Evolutionary conservation across 73 alveolate species (phyloP).

Genomic region (Paraurostyla sp.): DNA sequence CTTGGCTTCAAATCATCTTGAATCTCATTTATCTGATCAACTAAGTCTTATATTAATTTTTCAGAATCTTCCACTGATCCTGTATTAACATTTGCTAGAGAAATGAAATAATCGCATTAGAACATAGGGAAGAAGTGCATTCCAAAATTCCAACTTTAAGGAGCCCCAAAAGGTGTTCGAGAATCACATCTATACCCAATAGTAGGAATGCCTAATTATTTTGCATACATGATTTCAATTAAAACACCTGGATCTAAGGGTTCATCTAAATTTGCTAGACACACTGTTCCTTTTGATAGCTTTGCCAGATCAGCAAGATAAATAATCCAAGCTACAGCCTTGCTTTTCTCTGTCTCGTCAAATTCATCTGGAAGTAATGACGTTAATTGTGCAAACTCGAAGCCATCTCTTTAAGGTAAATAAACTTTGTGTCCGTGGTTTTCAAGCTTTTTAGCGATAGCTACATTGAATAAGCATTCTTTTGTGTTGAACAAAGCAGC

Average conservation of each 20-base stretch:
- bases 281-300: conserved; percentile 24
- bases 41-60: conserved; percentile 7
- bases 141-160: conserved; percentile 56
- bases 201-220: conserved; percentile 38
- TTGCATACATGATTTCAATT: conserved; percentile 64
- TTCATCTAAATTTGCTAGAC: conserved; percentile 55
- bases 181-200: conserved; percentile 61
- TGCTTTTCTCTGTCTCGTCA: conserved; percentile 24
- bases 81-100: conserved; percentile 30
- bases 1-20: neutral
- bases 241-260: conserved; percentile 63
- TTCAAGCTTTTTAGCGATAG: conserved; percentile 39
- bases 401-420: conserved; percentile 64
- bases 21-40: conserved; percentile 12
- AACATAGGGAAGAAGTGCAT: conserved; percentile 55
- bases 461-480: conserved; percentile 54
- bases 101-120: conserved; percentile 40
- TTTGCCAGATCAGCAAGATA: conserved; percentile 48
- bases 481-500: conserved; percentile 54
- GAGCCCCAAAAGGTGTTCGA: conserved; percentile 58
- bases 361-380: neutral
- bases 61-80: conserved; percentile 32
- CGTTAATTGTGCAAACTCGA: conserved; percentile 30
- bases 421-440: conserved; percentile 23
- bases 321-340: conserved; percentile 62